Base-by-base conservation (phyloP, 1,139 yeast genomes). In the Hyphopichia burtonii region DNA sequence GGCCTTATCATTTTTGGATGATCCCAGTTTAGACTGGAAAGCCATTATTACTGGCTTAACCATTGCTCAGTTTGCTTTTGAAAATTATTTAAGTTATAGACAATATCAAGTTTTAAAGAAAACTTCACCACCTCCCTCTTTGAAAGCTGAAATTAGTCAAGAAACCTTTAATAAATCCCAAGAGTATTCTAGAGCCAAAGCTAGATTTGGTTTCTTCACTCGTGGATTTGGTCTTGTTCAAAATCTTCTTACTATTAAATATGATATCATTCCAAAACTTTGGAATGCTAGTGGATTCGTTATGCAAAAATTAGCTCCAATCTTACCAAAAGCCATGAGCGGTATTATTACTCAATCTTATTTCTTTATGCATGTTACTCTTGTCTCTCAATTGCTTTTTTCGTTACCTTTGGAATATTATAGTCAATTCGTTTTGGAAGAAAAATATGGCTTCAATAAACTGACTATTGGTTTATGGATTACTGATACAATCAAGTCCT, bases 361-460 rank as follows among this genome's bases (percentile, higher is more conserved):
- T 44, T 69, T 80, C 42, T 87, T 86, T 65, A 66, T 83, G 53
- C 57, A 63, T 34, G 48, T 58, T 25, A 68, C 79, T 38, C 17
- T 27, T 6, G 9, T 36, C 12, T 3, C 23, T 12, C 70, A 71
- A 15, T 38, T 38, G 37, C 39, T 86, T 9, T 46, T 80, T 36
- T 71, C 80, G 7, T 61, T 86, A 46, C 99, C 99, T 2, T 59
- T 81, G 32, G 72, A 82, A 11, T 83, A 86, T 61, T 91, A 90
- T 65, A 71, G 78, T 43, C 85, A 86, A 53, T 93, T 93, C 68
- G 93, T 90, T 12, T 74, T 93, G 54, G 99, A 93, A 66, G 96
- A 91, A 61, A 82, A 82, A 63, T 91, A 76, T 56, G 99, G 99
- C 0, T 93, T 93, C 71, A 93, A 93, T 68, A 93, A 93, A 63